Conservation (phyloP, 2,329 filamentous ascomycete genomes). For the Sordariomycetes sp. region DNA sequence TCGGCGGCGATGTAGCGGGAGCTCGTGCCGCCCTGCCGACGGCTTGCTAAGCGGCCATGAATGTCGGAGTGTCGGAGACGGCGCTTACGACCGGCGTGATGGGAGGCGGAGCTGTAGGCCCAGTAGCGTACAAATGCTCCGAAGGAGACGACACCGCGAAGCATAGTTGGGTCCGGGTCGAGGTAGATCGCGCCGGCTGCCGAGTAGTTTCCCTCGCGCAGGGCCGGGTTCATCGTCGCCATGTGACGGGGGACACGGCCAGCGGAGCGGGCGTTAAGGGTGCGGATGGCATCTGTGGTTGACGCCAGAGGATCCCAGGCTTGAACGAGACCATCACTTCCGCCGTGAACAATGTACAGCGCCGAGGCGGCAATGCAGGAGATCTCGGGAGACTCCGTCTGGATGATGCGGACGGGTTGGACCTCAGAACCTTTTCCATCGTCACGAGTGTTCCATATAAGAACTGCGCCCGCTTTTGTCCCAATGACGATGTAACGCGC, state of each 20-base stretch:
- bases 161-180: slow-evolving; percentile 76
- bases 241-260: slow-evolving; percentile 71
- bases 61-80: slow-evolving; percentile 59
- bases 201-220: slow-evolving; percentile 65
- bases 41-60: slow-evolving; percentile 39
- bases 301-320: slow-evolving; percentile 95
- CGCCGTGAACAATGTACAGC: slow-evolving; percentile 84
- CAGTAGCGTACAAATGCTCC: slow-evolving; percentile 86
- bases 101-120: slow-evolving; percentile 80
- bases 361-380: slow-evolving; percentile 76
- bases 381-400: slow-evolving; percentile 84
- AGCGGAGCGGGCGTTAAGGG: slow-evolving; percentile 76
- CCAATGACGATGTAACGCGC: slow-evolving; percentile 75
- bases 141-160: slow-evolving; percentile 80
- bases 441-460: slow-evolving; percentile 80
- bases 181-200: slow-evolving; percentile 77
- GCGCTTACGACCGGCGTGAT: slow-evolving; percentile 71
- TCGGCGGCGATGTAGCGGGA: slow-evolving; percentile 83
- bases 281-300: slow-evolving; percentile 66
- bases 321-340: slow-evolving; percentile 89
- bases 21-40: slow-evolving; percentile 57
- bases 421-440: slow-evolving; percentile 36
- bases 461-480: slow-evolving; percentile 65
- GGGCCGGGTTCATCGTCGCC: slow-evolving; percentile 41
- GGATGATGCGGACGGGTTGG: slow-evolving; percentile 67